Conservation (phyloP, 108 stramenopile genomes). For the Cyclotella cryptica region DNA sequence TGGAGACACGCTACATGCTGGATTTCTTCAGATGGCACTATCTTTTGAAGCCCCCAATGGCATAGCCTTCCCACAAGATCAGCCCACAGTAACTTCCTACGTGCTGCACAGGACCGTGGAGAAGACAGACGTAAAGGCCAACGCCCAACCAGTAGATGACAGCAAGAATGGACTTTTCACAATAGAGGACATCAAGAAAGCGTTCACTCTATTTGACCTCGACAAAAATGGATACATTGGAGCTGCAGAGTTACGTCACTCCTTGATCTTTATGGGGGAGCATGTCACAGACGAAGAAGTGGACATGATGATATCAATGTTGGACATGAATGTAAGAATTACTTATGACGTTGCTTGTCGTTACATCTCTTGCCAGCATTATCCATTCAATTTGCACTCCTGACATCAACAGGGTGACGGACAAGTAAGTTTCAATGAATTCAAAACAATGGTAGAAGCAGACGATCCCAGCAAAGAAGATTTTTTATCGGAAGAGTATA, state of each 20-base stretch:
- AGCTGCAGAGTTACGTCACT: slow-evolving; percentile 81
- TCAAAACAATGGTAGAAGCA: slow-evolving; percentile 66
- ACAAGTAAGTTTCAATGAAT: slow-evolving; percentile 79
- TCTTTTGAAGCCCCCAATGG: slow-evolving; percentile 64
- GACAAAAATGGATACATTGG: slow-evolving; percentile 80
- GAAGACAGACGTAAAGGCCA: slow-evolving; percentile 6
- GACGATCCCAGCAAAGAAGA: slow-evolving; percentile 75
- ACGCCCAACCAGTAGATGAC: slow-evolving; percentile 5
- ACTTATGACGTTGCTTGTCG: background rate
- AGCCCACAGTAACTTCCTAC: slow-evolving; percentile 60
- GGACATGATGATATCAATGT: slow-evolving; percentile 88
- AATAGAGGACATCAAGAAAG: slow-evolving; percentile 75
- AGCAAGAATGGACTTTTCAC: slow-evolving; percentile 52
- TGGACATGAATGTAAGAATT: slow-evolving; percentile 59
- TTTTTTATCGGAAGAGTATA: slow-evolving; percentile 41
- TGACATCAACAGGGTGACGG: slow-evolving; percentile 65
- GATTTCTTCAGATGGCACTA: slow-evolving; percentile 51
- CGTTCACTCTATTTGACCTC: slow-evolving; percentile 81
- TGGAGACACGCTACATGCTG: slow-evolving; percentile 46
- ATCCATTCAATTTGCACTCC: background rate
- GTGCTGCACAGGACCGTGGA: slow-evolving; percentile 48
- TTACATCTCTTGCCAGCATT: background rate
- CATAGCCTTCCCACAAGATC: slow-evolving; percentile 78
- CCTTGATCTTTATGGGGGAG: slow-evolving; percentile 88
- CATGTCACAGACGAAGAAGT: slow-evolving; percentile 87